These are phyloP conservation scores for Beauveria caledonica DNA, from an alignment of 2,329 filamentous ascomycete genomes.

Conservation along the genomic window DNA sequence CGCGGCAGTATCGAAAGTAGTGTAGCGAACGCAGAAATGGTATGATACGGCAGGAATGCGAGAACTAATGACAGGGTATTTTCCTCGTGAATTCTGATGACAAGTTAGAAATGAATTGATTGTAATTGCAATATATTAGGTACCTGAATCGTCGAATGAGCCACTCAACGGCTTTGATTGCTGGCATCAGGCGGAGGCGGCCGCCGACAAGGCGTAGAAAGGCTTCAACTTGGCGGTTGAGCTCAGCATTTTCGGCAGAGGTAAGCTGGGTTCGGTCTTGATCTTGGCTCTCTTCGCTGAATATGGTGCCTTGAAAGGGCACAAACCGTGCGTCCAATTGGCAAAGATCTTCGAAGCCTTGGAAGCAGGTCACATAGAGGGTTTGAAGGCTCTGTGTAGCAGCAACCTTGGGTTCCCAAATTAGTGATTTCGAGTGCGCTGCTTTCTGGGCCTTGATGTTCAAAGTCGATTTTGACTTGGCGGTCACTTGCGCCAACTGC, in stretches of 20 bases:
- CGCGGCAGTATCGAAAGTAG: slow-evolving; percentile 78
- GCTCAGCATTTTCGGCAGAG: slow-evolving; percentile 67
- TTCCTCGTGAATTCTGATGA: slow-evolving; percentile 72
- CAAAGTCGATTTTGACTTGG: slow-evolving; percentile 80
- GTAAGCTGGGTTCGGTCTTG: slow-evolving; percentile 85
- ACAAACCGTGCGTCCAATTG: slow-evolving; percentile 73
- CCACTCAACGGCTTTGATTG: slow-evolving; percentile 91
- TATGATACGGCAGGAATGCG: slow-evolving; percentile 89
- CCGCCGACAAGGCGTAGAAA: slow-evolving; percentile 76
- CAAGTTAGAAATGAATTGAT: slow-evolving; percentile 6
- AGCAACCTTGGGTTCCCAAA: slow-evolving; percentile 82
- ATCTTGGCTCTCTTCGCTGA: slow-evolving; percentile 86
- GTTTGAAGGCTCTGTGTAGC: slow-evolving; percentile 84
- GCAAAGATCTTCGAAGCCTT: slow-evolving; percentile 89
- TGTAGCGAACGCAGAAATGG: slow-evolving; percentile 74
- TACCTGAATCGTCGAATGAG: slow-evolving; percentile 83
- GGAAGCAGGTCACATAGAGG: slow-evolving; percentile 76
- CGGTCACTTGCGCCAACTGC: slow-evolving; percentile 88
- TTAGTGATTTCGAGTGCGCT: slow-evolving; percentile 86
- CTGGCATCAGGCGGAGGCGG: slow-evolving; percentile 73
- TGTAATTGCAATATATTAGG: slow-evolving; percentile 16
- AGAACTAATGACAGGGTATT: slow-evolving; percentile 72
- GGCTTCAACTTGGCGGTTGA: slow-evolving; percentile 68
- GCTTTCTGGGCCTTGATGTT: slow-evolving; percentile 90
- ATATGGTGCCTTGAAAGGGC: slow-evolving; percentile 68